phyloP scores from a whole-genome alignment of 2,329 filamentous ascomycete genomes.

The Thielaviopsis cerberus region DNA sequence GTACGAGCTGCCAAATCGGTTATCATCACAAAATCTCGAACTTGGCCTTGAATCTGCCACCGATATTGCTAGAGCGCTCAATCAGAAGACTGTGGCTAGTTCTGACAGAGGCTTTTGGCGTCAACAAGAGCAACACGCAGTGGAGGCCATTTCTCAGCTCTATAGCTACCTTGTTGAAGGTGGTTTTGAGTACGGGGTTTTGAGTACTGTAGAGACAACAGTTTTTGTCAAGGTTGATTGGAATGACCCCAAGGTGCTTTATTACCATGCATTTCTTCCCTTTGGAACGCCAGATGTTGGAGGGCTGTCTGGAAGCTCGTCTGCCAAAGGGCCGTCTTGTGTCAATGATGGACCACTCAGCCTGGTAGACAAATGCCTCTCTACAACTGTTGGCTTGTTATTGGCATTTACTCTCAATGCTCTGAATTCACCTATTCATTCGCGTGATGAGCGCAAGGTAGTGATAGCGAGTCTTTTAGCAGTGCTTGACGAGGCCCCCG shows the following conservation, averaged over 20 bases:
- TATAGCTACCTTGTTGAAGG: not conserved
- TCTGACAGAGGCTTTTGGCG: not conserved
- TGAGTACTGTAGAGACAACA: not conserved
- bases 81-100: not conserved
- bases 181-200: not conserved
- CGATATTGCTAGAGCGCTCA: not conserved
- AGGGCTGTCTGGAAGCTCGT: not conserved
- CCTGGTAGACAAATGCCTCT: not conserved
- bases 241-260: not conserved
- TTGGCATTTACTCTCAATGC: not conserved
- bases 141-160: not conserved
- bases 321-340: not conserved
- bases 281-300: not conserved
- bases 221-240: not conserved
- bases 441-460: not conserved
- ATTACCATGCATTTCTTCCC: not conserved
- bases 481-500: not conserved
- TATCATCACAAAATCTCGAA: not conserved
- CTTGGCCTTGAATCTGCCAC: not conserved
- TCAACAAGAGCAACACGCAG: not conserved
- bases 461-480: not conserved
- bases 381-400: not conserved
- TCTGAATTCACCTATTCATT: not conserved
- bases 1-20: not conserved
- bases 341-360: not conserved